Conservation (phyloP, 2,329 filamentous ascomycete genomes). For the Dryadomyces quercivorus region DNA sequence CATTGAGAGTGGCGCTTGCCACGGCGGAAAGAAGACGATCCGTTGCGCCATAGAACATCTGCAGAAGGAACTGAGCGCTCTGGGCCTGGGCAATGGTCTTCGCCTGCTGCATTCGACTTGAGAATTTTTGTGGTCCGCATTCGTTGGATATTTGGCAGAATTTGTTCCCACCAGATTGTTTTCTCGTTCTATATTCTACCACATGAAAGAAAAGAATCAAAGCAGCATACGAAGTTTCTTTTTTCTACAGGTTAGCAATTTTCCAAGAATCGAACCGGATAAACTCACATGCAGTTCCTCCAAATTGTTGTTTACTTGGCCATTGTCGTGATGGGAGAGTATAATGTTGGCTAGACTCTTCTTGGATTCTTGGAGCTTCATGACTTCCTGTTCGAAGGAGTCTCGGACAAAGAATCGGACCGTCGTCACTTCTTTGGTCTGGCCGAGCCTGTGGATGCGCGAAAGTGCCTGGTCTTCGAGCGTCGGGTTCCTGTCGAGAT, state of each 20-base stretch:
- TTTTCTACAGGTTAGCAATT: too few species aligned
- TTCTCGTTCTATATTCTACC: too few species aligned
- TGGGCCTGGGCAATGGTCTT: background rate
- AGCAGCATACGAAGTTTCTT: too few species aligned
- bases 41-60: background rate
- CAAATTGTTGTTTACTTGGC: background rate
- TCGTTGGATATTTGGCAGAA: too few species aligned
- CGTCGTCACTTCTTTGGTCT: conserved; percentile 16
- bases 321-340: conserved; percentile 3
- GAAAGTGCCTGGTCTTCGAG: conserved; percentile 19
- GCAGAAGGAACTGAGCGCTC: background rate
- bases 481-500: conserved; percentile 17
- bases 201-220: too few species aligned
- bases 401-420: conserved; percentile 15
- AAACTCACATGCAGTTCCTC: conserved; percentile 4
- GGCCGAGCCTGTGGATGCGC: conserved; percentile 17
- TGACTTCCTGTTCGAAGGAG: conserved; percentile 15
- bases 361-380: conserved; percentile 11
- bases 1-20: background rate
- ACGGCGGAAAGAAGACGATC: background rate
- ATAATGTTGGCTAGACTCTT: conserved; percentile 10
- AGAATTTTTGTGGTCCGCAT: too few species aligned
- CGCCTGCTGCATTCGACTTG: background rate
- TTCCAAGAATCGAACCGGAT: too few species aligned
- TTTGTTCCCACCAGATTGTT: too few species aligned